These are phyloP conservation scores for Fibroporia radiculosa DNA, from an alignment of 768 basidiomycete species.

Conservation along the genomic window DNA sequence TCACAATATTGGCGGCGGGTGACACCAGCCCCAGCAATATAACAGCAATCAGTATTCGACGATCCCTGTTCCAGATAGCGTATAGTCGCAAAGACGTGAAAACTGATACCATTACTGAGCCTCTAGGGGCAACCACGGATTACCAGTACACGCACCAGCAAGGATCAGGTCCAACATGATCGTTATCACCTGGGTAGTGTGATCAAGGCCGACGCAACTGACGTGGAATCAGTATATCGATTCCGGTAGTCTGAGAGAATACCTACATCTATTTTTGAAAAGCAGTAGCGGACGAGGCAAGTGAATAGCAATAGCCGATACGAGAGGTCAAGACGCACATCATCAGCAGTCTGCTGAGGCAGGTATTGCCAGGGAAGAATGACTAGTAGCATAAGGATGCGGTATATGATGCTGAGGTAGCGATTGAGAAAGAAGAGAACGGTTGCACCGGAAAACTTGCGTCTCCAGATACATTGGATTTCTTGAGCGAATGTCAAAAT, in stretches of 20 bases:
- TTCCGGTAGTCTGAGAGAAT: background rate
- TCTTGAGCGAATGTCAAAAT: constrained; percentile 5
- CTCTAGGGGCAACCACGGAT: background rate
- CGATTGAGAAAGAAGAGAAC: constrained; percentile 5
- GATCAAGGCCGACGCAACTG: constrained; percentile 2
- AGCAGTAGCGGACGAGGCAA: background rate
- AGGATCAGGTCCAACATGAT: background rate
- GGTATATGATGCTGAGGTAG: constrained; percentile 2
- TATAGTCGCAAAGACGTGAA: constrained; percentile 5
- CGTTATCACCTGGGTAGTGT: background rate
- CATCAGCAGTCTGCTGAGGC: background rate
- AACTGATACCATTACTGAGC: background rate
- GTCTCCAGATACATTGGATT: constrained; percentile 5
- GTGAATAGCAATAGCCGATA: background rate
- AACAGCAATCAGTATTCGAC: background rate
- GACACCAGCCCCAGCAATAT: constrained; percentile 3
- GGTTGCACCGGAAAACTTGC: background rate
- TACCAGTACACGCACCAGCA: background rate
- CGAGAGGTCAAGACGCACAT: background rate
- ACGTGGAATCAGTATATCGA: no score
- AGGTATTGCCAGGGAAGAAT: constrained; percentile 3
- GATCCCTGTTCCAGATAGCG: constrained; percentile 2
- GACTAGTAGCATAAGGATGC: constrained; percentile 1
- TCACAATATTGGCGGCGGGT: background rate
- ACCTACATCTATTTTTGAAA: constrained; percentile 4